phyloP scores from a whole-genome alignment of 202 grass and related monocot species.

The Dendrocalamus latiflorus region DNA sequence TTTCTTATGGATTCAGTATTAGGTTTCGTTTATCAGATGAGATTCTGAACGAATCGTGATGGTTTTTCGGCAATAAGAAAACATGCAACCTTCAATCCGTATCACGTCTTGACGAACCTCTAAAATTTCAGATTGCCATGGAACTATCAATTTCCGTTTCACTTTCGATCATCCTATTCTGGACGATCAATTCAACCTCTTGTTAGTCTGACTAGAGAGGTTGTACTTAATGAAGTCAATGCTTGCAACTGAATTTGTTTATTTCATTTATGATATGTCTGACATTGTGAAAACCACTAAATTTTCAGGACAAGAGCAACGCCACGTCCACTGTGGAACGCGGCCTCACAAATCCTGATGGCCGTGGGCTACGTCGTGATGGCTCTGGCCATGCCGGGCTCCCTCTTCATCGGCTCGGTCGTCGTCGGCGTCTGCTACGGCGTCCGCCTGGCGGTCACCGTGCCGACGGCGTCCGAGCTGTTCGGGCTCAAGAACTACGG shows the following conservation, averaged over 20 bases:
- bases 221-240: background rate
- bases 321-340: slow-evolving; percentile 87
- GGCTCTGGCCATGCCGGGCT: slow-evolving; percentile 70
- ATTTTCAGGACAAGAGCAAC: slow-evolving; percentile 51
- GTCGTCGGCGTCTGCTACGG: slow-evolving; percentile 88
- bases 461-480: slow-evolving; percentile 84
- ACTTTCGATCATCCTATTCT: background rate
- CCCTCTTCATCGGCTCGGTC: slow-evolving; percentile 79
- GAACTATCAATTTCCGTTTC: background rate
- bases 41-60: background rate
- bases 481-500: slow-evolving; percentile 97
- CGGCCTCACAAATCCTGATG: slow-evolving; percentile 82
- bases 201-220: background rate
- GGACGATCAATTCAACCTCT: background rate
- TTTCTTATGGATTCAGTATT: background rate
- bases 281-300: background rate
- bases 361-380: slow-evolving; percentile 64
- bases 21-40: background rate
- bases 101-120: background rate
- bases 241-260: background rate
- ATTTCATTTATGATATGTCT: background rate
- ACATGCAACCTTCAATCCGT: background rate
- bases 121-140: background rate
- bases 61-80: background rate
- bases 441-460: slow-evolving; percentile 73